Conservation (phyloP, 495 filamentous ascomycete genomes). For the Mycothermus thermophilus region DNA sequence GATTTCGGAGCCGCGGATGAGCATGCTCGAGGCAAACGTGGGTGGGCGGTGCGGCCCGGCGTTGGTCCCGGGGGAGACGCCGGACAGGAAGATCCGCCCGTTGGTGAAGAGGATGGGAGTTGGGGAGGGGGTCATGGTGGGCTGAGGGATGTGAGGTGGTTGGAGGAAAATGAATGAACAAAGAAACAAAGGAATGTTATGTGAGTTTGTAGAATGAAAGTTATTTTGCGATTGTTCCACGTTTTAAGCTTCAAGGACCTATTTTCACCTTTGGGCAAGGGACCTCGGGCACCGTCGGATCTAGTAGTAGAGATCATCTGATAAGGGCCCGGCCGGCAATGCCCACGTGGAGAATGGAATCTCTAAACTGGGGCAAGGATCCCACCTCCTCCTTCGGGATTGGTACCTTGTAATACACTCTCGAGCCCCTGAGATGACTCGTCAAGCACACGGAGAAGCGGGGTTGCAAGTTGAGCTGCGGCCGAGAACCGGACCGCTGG, state of each 20-base stretch:
- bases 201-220: background rate
- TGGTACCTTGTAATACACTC: too few relatives aligned
- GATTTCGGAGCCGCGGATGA: constrained; percentile 24
- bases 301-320: constrained; percentile 1
- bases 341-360: too few relatives aligned
- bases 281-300: background rate
- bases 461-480: constrained; percentile 1
- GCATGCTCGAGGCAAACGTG: constrained; percentile 26
- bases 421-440: too few relatives aligned
- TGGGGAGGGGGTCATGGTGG: constrained; percentile 9
- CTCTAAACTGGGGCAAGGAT: too few relatives aligned
- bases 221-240: background rate
- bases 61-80: constrained; percentile 15
- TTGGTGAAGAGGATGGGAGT: constrained; percentile 25
- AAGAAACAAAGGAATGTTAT: too few relatives aligned
- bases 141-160: constrained; percentile 5
- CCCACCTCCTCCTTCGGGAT: too few relatives aligned
- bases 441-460: constrained; percentile 1
- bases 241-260: too few relatives aligned
- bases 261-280: too few relatives aligned
- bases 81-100: constrained; percentile 15
- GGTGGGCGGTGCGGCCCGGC: constrained; percentile 13
- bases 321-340: too few relatives aligned
- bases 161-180: too few relatives aligned
- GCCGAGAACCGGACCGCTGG: constrained; percentile 6